A percentile compares a stretch with the other conserved stretches of the same genome.
Evolutionary conservation across 345 rosid species (phyloP).

Genomic region (Lumnitzera racemosa): DNA sequence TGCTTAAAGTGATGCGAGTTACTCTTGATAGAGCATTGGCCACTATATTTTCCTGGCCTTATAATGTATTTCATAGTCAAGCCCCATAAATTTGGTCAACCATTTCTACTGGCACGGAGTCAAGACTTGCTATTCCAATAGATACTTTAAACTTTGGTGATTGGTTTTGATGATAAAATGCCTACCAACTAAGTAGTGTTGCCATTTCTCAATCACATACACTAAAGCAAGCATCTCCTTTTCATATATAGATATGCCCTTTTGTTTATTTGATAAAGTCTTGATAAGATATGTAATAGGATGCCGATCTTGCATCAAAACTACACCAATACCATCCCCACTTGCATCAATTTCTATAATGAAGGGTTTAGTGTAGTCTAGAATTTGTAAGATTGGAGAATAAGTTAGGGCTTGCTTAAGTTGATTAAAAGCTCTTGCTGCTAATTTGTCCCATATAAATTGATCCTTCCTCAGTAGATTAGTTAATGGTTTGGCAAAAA

Average conservation of each 20-base stretch:
- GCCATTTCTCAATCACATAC: background rate
- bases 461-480: too few relatives aligned
- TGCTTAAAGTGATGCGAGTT: too few relatives aligned
- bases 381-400: background rate
- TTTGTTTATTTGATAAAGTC: too few relatives aligned
- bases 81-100: background rate
- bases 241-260: too few relatives aligned
- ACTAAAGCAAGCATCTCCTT: background rate
- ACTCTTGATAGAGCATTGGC: background rate
- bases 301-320: background rate
- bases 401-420: background rate
- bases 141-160: background rate
- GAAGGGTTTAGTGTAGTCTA: background rate
- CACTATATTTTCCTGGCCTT: background rate
- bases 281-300: too few relatives aligned
- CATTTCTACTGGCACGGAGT: background rate
- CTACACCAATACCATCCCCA: background rate
- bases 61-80: constrained; percentile 2
- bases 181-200: background rate
- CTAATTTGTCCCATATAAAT: too few relatives aligned
- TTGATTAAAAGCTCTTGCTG: background rate
- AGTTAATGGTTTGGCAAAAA: too few relatives aligned
- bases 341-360: constrained; percentile 1
- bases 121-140: background rate
- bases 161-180: background rate